A percentile compares a stretch with the other conserved stretches of the same genome.
These are phyloP conservation scores for Monilinia fructicola DNA, from an alignment of 2,329 filamentous ascomycete genomes.

Conservation along the genomic window DNA sequence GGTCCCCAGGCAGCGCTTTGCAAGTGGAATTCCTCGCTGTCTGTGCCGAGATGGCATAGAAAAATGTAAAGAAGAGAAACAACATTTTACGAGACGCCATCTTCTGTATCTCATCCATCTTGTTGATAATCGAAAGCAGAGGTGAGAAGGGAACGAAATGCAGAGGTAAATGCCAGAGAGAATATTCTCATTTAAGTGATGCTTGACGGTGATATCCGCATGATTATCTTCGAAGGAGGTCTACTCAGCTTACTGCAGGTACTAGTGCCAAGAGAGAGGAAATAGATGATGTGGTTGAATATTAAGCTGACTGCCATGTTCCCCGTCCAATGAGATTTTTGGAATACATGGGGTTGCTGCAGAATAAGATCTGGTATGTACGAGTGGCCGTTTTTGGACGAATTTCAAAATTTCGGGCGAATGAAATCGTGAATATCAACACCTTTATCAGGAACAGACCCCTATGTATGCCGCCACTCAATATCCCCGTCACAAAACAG, in stretches of 20 bases:
- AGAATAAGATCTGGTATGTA: not conserved
- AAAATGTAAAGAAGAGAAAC: not conserved
- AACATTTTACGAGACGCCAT: not conserved
- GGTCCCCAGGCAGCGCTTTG: conserved; percentile 26
- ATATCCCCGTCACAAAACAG: not conserved
- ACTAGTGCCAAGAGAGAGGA: conserved; percentile 1
- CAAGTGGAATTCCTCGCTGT: not conserved
- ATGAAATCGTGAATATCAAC: not conserved
- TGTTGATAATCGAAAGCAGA: not conserved
- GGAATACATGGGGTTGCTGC: not conserved
- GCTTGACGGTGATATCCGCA: not conserved
- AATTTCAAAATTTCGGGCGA: not conserved
- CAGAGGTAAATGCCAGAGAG: not conserved
- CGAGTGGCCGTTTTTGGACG: not conserved
- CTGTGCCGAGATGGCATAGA: not conserved
- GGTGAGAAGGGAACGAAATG: not conserved
- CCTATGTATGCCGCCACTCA: not conserved
- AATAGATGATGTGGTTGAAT: too few species aligned
- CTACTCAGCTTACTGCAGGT: not conserved
- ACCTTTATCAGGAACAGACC: not conserved
- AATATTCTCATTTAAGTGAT: not conserved
- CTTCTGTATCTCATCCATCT: not conserved
- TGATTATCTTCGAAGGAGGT: not conserved
- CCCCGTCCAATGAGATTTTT: not conserved
- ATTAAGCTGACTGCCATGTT: too few species aligned